Conservation (phyloP, 2,329 filamentous ascomycete species). For the Ophidiomyces ophidiicola region DNA sequence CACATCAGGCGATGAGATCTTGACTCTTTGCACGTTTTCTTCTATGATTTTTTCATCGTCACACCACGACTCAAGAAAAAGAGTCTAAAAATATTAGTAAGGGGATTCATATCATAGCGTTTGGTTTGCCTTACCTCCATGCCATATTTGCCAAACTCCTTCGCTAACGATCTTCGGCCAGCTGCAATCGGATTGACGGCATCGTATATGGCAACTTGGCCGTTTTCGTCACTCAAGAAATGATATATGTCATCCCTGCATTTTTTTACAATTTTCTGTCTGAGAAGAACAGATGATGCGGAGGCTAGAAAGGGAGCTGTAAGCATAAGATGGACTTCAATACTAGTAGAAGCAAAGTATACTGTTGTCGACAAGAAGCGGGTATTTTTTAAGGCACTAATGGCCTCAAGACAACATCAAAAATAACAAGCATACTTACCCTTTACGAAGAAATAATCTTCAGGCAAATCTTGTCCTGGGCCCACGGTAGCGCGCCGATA, state of each 20-base stretch:
- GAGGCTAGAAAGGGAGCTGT: conserved; percentile 42
- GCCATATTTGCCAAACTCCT: conserved; percentile 95
- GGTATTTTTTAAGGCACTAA: neutral
- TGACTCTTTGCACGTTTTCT: conserved; percentile 93
- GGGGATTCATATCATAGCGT: neutral
- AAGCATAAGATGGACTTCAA: too few relatives aligned
- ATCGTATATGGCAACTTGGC: conserved; percentile 96
- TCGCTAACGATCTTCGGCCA: conserved; percentile 71
- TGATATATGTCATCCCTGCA: conserved; percentile 94
- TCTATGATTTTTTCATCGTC: conserved; percentile 87
- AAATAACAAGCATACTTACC: conserved; percentile 30
- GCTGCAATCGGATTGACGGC: conserved; percentile 84
- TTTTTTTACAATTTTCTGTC: conserved; percentile 95
- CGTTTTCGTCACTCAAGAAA: conserved; percentile 93
- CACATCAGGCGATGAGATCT: conserved; percentile 92
- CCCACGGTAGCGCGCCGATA: conserved; percentile 88
- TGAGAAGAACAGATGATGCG: conserved; percentile 77
- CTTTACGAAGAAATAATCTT: conserved; percentile 96
- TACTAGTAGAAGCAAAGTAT: conserved; percentile 1
- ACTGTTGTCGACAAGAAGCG: neutral
- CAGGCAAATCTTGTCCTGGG: conserved; percentile 69
- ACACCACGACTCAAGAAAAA: conserved; percentile 94
- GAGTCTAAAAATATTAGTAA: conserved; percentile 45
- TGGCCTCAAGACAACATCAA: neutral
- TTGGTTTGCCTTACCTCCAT: conserved; percentile 52